Evolutionary conservation across 148 eudicot species (phyloP).

Genomic region (Bassia scoparia): DNA sequence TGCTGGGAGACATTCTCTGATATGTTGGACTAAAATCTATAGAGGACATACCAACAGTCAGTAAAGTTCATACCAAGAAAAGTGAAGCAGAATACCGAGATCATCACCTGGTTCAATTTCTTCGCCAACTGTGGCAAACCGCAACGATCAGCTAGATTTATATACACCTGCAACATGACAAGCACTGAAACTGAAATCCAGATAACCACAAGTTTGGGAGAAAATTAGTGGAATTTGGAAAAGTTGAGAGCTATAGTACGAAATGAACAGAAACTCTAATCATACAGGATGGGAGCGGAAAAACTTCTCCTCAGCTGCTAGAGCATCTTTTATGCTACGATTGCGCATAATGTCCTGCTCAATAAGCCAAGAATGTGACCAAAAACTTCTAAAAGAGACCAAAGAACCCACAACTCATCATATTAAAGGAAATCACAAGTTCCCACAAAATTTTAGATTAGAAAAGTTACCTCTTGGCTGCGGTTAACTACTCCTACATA

Average conservation of each 20-base stretch:
- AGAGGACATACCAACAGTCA: constrained; percentile 15
- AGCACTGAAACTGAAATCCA: constrained; percentile 3
- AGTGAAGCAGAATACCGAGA: constrained; percentile 19
- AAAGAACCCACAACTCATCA: constrained; percentile 11
- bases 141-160: constrained; percentile 76
- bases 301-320: constrained; percentile 89
- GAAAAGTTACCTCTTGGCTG: constrained; percentile 70
- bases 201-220: background rate
- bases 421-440: background rate
- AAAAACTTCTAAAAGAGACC: background rate
- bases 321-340: constrained; percentile 84
- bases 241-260: background rate
- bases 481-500: constrained; percentile 89
- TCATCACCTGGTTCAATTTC: constrained; percentile 85
- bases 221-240: constrained; percentile 2
- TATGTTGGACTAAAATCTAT: constrained; percentile 90
- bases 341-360: constrained; percentile 69
- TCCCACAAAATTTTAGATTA: background rate
- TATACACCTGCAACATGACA: constrained; percentile 54
- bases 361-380: constrained; percentile 17
- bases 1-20: constrained; percentile 78
- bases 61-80: constrained; percentile 12
- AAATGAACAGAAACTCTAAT: constrained; percentile 1
- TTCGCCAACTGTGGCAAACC: constrained; percentile 87
- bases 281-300: constrained; percentile 90